These are phyloP conservation scores for Cryptosporidium andersoni DNA, from an alignment of 169 alveolate genomes.

Conservation along the genomic window DNA sequence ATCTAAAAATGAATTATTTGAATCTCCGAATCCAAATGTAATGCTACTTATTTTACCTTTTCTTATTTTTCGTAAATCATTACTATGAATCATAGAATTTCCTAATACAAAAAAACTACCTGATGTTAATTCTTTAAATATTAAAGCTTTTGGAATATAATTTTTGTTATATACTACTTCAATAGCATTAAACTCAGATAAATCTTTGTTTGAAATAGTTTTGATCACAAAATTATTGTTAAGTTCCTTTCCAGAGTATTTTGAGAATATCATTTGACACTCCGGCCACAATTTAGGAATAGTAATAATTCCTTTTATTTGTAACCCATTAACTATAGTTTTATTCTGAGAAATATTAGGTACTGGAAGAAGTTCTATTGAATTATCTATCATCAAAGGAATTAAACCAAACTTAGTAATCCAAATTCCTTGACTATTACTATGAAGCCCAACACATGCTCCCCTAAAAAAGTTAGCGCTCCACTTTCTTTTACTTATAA, in stretches of 20 bases:
- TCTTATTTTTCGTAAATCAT: neutral
- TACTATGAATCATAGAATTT: neutral
- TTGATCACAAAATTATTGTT: slow-evolving; percentile 46
- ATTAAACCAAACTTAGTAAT: slow-evolving; percentile 44
- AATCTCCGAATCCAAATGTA: slow-evolving; percentile 43
- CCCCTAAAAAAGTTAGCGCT: slow-evolving; percentile 62
- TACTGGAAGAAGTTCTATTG: slow-evolving; percentile 7
- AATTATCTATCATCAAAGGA: slow-evolving; percentile 15
- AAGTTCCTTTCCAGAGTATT: slow-evolving; percentile 16
- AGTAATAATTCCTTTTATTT: slow-evolving; percentile 6
- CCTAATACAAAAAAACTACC: slow-evolving; percentile 28
- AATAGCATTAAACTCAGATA: slow-evolving; percentile 8
- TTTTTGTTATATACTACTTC: slow-evolving; percentile 31
- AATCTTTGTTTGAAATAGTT: neutral
- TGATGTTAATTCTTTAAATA: slow-evolving; percentile 31
- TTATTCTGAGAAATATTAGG: neutral
- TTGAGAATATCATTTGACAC: slow-evolving; percentile 63
- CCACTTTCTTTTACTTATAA: slow-evolving; percentile 18
- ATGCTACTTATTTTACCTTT: slow-evolving; percentile 39
- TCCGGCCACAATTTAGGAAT: slow-evolving; percentile 68
- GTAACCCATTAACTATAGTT: slow-evolving; percentile 6
- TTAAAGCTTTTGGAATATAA: slow-evolving; percentile 27
- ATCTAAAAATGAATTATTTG: slow-evolving; percentile 13
- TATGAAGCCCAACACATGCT: slow-evolving; percentile 43
- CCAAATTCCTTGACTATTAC: neutral